Evolutionary conservation across 2,329 filamentous ascomycete genomes (phyloP).

Genomic region (Myriosclerotinia duriaeana): DNA sequence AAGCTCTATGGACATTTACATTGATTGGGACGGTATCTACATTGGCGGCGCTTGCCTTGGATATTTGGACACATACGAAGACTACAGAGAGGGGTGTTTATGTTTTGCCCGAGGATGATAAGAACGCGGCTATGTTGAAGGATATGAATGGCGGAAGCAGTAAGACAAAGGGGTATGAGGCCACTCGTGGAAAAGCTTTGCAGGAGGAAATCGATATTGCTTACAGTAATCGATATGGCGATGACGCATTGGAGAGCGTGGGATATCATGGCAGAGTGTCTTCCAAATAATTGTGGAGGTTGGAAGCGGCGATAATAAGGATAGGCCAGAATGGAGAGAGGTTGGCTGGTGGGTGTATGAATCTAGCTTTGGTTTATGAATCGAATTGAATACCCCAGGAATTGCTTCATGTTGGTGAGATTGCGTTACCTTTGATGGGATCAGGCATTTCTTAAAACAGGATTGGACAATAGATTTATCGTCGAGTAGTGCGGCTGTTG

Average conservation of each 20-base stretch:
- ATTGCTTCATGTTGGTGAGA: neutral
- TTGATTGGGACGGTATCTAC: constrained; percentile 35
- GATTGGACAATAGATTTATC: neutral
- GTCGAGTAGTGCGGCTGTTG: neutral
- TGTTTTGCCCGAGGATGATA: constrained; percentile 36
- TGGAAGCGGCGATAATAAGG: neutral
- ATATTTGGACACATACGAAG: constrained; percentile 33
- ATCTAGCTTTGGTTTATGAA: neutral
- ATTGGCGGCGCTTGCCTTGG: constrained; percentile 33
- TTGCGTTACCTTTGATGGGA: neutral
- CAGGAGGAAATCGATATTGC: constrained; percentile 32
- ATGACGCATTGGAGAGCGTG: constrained; percentile 15
- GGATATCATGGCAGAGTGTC: constrained; percentile 15
- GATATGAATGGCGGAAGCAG: constrained; percentile 29
- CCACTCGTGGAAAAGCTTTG: constrained; percentile 10
- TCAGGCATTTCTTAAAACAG: neutral
- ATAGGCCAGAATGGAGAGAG: neutral
- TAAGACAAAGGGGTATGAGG: constrained; percentile 29
- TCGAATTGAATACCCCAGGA: neutral
- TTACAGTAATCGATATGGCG: constrained; percentile 36
- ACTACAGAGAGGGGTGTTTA: constrained; percentile 31
- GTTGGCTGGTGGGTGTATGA: neutral
- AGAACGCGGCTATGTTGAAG: constrained; percentile 27
- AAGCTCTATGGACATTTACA: constrained; percentile 37
- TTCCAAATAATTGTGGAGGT: neutral